Conservation (phyloP, 148 eudicot species). For the Persicaria tinctoria region DNA sequence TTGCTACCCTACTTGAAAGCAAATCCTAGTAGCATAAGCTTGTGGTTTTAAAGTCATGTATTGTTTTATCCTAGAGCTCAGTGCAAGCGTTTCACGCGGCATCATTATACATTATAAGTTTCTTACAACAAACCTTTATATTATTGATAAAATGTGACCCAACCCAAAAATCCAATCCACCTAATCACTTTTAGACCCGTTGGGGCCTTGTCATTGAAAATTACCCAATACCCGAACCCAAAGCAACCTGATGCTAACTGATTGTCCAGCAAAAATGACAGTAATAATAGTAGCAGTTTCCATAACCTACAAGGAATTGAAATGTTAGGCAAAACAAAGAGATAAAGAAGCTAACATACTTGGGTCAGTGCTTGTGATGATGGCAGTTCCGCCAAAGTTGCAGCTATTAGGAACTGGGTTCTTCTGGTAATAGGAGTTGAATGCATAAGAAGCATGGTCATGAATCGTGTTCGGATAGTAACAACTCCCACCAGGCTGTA, state of each 20-base stretch:
- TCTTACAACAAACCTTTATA: too few species aligned
- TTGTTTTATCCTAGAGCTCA: slow-evolving; percentile 3
- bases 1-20: slow-evolving; percentile 11
- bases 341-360: slow-evolving; percentile 42
- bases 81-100: too few species aligned
- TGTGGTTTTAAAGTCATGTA: slow-evolving; percentile 7
- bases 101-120: too few species aligned
- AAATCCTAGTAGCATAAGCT: slow-evolving; percentile 10
- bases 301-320: not conserved
- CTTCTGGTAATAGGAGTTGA: slow-evolving; percentile 64
- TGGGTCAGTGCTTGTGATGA: slow-evolving; percentile 82
- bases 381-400: slow-evolving; percentile 60
- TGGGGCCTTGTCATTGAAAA: too few species aligned
- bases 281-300: not conserved
- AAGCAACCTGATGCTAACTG: not conserved
- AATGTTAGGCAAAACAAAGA: not conserved
- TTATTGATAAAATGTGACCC: not conserved
- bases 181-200: not conserved
- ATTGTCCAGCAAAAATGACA: not conserved
- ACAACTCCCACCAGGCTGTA: slow-evolving; percentile 47
- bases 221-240: not conserved
- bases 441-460: slow-evolving; percentile 62
- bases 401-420: slow-evolving; percentile 70
- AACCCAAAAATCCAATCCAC: not conserved
- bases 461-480: slow-evolving; percentile 41